Conservation (phyloP, 192 early-diverging fungal genomes). For the Mortierella claussenii region DNA sequence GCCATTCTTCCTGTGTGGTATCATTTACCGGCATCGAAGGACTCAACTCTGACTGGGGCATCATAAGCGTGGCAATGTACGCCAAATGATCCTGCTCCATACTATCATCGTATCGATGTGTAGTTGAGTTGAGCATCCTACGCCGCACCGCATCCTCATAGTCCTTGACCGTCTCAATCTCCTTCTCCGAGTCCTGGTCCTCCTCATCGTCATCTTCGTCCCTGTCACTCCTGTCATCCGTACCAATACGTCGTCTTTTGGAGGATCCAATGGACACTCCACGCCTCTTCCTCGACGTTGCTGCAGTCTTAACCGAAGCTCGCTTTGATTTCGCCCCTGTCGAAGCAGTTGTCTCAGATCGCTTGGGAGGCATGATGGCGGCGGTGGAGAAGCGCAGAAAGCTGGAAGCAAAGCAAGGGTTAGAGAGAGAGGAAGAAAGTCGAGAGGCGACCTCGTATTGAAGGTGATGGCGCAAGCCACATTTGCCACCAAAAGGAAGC, state of each 20-base stretch:
- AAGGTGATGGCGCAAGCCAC: too few relatives aligned
- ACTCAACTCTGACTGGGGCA: conserved; percentile 4
- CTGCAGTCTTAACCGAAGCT: too few relatives aligned
- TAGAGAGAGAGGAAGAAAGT: too few relatives aligned
- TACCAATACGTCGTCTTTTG: not conserved
- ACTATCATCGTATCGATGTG: conserved; percentile 25
- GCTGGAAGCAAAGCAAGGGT: too few relatives aligned
- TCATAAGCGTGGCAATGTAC: conserved; percentile 30
- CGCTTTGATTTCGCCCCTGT: too few relatives aligned
- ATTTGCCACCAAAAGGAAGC: too few relatives aligned
- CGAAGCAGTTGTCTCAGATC: not conserved
- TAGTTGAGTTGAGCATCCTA: conserved; percentile 22
- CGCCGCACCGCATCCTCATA: conserved; percentile 41
- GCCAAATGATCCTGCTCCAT: conserved; percentile 25
- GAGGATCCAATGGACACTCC: too few relatives aligned
- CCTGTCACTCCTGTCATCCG: not conserved
- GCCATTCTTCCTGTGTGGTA: not conserved
- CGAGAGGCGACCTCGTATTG: too few relatives aligned
- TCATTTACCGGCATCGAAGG: not conserved
- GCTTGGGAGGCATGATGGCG: not conserved
- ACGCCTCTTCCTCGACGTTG: too few relatives aligned
- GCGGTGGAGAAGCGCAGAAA: too few relatives aligned
- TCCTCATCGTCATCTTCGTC: conserved; percentile 1
- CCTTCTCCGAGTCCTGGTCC: conserved; percentile 34
- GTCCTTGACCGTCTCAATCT: conserved; percentile 35